Evolutionary conservation across 1,139 yeast genomes (phyloP).

Genomic region (Zhuliangozyma parablackwelliae): DNA sequence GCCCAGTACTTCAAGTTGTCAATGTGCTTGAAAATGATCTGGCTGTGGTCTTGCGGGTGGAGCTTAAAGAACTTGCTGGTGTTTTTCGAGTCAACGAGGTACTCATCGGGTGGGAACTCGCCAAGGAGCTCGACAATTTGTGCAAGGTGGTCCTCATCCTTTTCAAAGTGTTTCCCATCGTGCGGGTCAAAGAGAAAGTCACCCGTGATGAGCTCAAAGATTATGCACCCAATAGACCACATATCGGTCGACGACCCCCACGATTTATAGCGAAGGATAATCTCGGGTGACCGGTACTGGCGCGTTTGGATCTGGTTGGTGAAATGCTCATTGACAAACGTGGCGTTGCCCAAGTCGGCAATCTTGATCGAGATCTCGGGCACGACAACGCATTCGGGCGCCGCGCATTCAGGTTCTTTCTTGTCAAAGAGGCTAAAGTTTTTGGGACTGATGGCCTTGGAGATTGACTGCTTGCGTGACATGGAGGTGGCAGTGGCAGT

Average conservation of each 20-base stretch:
- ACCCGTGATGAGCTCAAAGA: constrained; percentile 79
- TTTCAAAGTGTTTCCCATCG: constrained; percentile 54
- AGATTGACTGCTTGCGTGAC: constrained; percentile 4
- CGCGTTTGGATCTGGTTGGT: constrained; percentile 84
- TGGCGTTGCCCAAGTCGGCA: constrained; percentile 86
- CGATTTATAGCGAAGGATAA: constrained; percentile 53
- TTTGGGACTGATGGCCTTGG: not conserved
- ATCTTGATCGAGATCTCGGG: constrained; percentile 40
- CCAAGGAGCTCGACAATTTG: constrained; percentile 71
- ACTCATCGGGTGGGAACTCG: constrained; percentile 47
- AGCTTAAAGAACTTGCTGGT: constrained; percentile 50
- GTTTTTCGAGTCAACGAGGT: constrained; percentile 47
- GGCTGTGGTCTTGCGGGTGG: constrained; percentile 26
- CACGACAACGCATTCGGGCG: too few relatives aligned
- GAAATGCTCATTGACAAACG: constrained; percentile 68
- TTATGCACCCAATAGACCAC: constrained; percentile 81
- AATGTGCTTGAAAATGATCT: constrained; percentile 48
- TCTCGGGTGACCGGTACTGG: constrained; percentile 82
- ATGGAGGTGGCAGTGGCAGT: constrained; percentile 8
- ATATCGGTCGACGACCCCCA: constrained; percentile 87
- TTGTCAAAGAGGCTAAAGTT: not conserved
- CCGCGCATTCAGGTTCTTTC: not conserved
- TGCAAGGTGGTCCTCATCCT: constrained; percentile 84
- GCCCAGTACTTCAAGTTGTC: constrained; percentile 67
- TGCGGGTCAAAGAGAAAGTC: constrained; percentile 84